Conservation (phyloP, 2,329 filamentous ascomycete species). For the Fusarium phyllophilum region DNA sequence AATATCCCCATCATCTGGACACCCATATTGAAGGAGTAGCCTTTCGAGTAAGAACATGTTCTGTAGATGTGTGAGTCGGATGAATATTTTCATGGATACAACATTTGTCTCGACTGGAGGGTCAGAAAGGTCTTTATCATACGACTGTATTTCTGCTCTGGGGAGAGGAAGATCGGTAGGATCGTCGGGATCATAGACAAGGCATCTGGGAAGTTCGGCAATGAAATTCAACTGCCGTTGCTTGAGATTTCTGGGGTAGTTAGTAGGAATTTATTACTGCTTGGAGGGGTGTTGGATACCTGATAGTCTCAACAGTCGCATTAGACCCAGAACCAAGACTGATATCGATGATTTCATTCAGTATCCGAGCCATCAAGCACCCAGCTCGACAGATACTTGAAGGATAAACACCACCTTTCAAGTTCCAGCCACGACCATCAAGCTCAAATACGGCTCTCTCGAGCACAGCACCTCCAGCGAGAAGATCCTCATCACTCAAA, state of each 20-base stretch:
- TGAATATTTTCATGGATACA: not conserved
- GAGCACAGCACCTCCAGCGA: not conserved
- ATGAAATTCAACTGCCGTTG: not conserved
- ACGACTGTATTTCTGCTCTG: accelerated
- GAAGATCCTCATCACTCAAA: conserved; percentile 5
- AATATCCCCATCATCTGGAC: not conserved
- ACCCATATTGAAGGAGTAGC: not conserved
- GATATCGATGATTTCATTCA: not conserved
- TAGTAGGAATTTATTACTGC: accelerated
- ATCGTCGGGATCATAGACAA: not conserved
- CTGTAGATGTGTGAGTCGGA: not conserved
- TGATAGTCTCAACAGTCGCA: not conserved
- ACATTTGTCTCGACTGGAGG: not conserved
- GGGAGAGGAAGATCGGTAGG: not conserved
- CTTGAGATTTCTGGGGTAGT: not conserved
- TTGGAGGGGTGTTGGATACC: accelerated
- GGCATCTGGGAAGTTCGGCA: not conserved
- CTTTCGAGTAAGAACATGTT: conserved; percentile 20
- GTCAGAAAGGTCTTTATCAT: not conserved
- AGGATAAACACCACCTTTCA: not conserved
- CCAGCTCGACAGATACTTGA: not conserved
- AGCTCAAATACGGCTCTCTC: not conserved
- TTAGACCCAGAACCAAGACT: not conserved
- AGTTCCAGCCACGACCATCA: not conserved
- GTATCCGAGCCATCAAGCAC: not conserved